Conservation (phyloP, 2,329 filamentous ascomycete species). For the Nemania abortiva region DNA sequence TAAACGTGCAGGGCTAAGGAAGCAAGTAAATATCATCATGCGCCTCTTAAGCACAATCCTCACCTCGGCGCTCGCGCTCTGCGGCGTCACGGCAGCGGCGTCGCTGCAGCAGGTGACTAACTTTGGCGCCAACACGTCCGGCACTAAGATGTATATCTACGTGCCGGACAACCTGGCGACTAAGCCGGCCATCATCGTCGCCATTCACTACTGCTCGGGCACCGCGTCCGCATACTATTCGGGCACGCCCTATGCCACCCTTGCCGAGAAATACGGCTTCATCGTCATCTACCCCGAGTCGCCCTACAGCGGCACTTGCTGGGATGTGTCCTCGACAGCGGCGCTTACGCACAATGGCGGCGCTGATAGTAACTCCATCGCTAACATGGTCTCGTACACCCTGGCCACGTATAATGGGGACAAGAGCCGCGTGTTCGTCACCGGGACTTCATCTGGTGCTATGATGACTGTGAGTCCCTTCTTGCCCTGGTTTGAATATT, state of each 20-base stretch:
- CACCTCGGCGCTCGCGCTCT: conserved; percentile 34
- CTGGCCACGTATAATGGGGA: conserved; percentile 66
- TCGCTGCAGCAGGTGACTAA: conserved; percentile 47
- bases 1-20: background rate
- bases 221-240: conserved; percentile 62
- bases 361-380: conserved; percentile 67
- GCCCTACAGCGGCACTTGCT: conserved; percentile 63
- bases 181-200: conserved; percentile 63
- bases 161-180: conserved; percentile 52
- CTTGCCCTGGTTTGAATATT: background rate
- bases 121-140: conserved; percentile 54
- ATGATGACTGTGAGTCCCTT: conserved; percentile 64
- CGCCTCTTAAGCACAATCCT: conserved; percentile 23
- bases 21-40: conserved; percentile 19
- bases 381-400: conserved; percentile 69
- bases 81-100: conserved; percentile 34
- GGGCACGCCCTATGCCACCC: conserved; percentile 61
- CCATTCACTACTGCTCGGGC: conserved; percentile 67
- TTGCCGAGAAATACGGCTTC: conserved; percentile 57
- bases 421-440: conserved; percentile 64
- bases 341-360: conserved; percentile 68
- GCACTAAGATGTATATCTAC: conserved; percentile 61
- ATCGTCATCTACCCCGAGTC: conserved; percentile 68
- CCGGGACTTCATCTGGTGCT: conserved; percentile 62
- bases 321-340: conserved; percentile 61